phyloP scores from a whole-genome alignment of 495 filamentous ascomycete genomes.

The Penicillium robsamsonii region DNA sequence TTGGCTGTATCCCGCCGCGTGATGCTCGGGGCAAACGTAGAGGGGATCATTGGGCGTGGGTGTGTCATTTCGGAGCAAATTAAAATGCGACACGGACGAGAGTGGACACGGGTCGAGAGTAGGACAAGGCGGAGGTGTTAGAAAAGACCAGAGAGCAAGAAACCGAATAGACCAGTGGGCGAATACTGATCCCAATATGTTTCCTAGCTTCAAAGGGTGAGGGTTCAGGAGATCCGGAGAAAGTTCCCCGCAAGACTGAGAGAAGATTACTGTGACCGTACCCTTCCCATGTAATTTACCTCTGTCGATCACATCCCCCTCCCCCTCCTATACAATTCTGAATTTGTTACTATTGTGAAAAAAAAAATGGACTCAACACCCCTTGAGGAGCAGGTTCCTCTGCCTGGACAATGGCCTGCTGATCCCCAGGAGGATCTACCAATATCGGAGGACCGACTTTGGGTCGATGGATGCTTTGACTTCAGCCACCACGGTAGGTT shows the following conservation, averaged over 20 bases:
- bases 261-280: conserved; percentile 2
- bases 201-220: neutral
- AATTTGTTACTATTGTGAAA: neutral
- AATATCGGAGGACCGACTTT: conserved; percentile 72
- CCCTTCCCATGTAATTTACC: conserved; percentile 7
- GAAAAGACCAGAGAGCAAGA: neutral
- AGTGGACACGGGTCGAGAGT: conserved; percentile 9
- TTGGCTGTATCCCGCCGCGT: conserved; percentile 41
- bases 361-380: conserved; percentile 19
- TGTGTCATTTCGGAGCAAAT: conserved; percentile 1
- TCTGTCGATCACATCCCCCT: conserved; percentile 8
- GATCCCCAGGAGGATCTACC: conserved; percentile 62
- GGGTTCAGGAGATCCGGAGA: conserved; percentile 17
- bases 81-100: conserved; percentile 3
- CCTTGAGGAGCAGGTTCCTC: conserved; percentile 38
- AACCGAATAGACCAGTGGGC: neutral
- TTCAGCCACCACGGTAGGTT: conserved; percentile 89
- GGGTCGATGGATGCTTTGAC: conserved; percentile 98
- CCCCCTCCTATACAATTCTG: neutral
- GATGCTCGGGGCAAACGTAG: conserved; percentile 35
- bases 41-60: conserved; percentile 34
- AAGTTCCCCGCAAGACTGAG: conserved; percentile 20
- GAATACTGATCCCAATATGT: neutral
- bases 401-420: conserved; percentile 61
- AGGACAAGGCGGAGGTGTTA: conserved; percentile 4